A percentile compares a stretch with the other conserved stretches of the same genome.
phyloP scores from a whole-genome alignment of 2,329 filamentous ascomycete species.

The Cladosporium cucumerinum region DNA sequence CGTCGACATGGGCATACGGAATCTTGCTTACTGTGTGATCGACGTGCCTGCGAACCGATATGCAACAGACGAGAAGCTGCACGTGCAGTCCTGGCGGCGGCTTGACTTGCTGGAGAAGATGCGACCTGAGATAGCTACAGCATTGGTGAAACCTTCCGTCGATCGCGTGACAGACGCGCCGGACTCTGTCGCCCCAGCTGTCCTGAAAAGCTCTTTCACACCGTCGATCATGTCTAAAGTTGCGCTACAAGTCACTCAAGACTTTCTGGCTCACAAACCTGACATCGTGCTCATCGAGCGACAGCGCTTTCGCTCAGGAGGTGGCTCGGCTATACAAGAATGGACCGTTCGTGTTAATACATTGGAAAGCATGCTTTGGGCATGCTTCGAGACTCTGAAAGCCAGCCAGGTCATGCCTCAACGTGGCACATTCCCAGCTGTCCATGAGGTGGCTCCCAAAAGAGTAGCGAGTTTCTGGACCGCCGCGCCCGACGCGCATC shows the following conservation, averaged over 20 bases:
- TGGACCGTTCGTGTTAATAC: conserved; percentile 83
- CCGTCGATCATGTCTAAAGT: conserved; percentile 52
- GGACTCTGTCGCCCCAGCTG: neutral
- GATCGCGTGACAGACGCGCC: neutral
- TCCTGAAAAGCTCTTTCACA: conserved; percentile 29
- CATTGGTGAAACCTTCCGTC: neutral
- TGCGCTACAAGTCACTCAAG: conserved; percentile 54
- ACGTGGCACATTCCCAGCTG: conserved; percentile 27
- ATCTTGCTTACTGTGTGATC: conserved; percentile 68
- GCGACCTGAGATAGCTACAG: neutral
- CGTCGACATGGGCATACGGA: conserved; percentile 81
- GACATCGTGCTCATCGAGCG: conserved; percentile 69
- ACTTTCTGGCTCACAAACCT: conserved; percentile 55
- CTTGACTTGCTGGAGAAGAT: conserved; percentile 29
- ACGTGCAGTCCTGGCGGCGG: conserved; percentile 36
- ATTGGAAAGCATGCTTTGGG: conserved; percentile 78
- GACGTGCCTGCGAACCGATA: conserved; percentile 19
- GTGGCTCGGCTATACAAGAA: conserved; percentile 64
- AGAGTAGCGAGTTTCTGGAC: conserved; percentile 58
- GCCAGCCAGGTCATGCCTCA: conserved; percentile 31
- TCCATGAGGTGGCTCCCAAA: conserved; percentile 53
- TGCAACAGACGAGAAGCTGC: conserved; percentile 16
- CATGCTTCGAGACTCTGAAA: conserved; percentile 58
- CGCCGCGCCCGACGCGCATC: conserved; percentile 23
- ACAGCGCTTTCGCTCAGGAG: conserved; percentile 63